These are phyloP conservation scores for Komagataella mondaviorum DNA, from an alignment of 805 yeast species.

Conservation along the genomic window DNA sequence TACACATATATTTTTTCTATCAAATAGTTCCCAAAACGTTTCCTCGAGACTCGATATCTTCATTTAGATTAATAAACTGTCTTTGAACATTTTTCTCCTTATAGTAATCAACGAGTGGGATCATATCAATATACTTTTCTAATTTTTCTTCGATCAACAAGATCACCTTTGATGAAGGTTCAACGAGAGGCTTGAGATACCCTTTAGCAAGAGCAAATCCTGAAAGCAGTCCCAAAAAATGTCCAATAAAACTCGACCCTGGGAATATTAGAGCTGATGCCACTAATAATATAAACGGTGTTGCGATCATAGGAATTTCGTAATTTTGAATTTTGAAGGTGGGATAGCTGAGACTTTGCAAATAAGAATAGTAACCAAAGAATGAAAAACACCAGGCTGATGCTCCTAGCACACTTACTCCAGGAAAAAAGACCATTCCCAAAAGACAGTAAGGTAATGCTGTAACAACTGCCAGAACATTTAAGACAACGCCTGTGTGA, in stretches of 20 bases:
- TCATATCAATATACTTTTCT: conserved; percentile 30
- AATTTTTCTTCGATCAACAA: conserved; percentile 51
- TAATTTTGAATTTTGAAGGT: conserved; percentile 16
- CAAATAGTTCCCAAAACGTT: not conserved
- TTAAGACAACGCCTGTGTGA: conserved; percentile 70
- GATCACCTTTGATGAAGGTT: conserved; percentile 55
- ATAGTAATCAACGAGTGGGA: conserved; percentile 46
- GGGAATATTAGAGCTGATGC: conserved; percentile 42
- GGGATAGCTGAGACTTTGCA: conserved; percentile 20
- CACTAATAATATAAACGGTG: conserved; percentile 43
- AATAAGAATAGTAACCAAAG: conserved; percentile 43
- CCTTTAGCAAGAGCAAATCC: conserved; percentile 57
- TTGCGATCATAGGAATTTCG: conserved; percentile 41
- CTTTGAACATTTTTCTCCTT: conserved; percentile 23
- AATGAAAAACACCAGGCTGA: conserved; percentile 68
- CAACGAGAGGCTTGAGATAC: conserved; percentile 37
- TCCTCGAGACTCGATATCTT: not conserved
- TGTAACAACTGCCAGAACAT: conserved; percentile 53
- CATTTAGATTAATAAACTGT: not conserved
- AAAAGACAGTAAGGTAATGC: conserved; percentile 49
- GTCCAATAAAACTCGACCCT: conserved; percentile 61
- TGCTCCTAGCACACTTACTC: conserved; percentile 47
- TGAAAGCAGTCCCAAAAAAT: conserved; percentile 47
- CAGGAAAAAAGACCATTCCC: conserved; percentile 36
- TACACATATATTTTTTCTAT: not conserved